Evolutionary conservation across 1,139 yeast species (phyloP).

Genomic region (Pichia sp.): DNA sequence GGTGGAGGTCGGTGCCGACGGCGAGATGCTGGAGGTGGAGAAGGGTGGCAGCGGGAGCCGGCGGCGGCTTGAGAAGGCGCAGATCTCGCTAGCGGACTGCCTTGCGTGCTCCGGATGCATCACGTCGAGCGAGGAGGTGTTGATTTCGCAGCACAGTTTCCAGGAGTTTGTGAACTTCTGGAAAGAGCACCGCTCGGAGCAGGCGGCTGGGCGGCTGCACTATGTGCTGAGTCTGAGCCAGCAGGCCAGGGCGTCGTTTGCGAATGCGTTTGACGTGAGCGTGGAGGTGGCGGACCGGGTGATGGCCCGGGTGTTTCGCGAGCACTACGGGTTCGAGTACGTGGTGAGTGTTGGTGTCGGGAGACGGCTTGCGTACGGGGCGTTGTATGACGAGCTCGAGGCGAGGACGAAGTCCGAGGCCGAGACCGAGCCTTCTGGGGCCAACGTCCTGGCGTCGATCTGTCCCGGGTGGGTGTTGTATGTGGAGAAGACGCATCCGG

Average conservation of each 20-base stretch:
- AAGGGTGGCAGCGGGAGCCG: not conserved
- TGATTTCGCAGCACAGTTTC: conserved; percentile 88
- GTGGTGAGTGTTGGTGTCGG: conserved; percentile 86
- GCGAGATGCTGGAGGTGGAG: not conserved
- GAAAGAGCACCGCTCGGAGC: conserved; percentile 28
- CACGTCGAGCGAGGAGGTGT: conserved; percentile 91
- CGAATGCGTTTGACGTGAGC: conserved; percentile 56
- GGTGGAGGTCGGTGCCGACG: conserved; percentile 54
- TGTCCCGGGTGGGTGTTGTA: conserved; percentile 98
- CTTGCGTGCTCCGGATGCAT: conserved; percentile 97
- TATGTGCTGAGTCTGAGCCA: conserved; percentile 83
- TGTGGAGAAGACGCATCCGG: conserved; percentile 93
- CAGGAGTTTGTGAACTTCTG: conserved; percentile 66
- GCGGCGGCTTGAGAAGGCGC: conserved; percentile 65
- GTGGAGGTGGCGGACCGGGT: conserved; percentile 58
- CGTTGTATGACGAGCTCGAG: conserved; percentile 46
- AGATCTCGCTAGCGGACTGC: conserved; percentile 87
- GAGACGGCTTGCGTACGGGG: conserved; percentile 61
- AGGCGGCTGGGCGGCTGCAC: conserved; percentile 30
- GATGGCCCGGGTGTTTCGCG: conserved; percentile 52
- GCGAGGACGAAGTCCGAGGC: conserved; percentile 2
- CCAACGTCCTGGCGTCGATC: conserved; percentile 57
- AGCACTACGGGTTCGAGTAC: conserved; percentile 62
- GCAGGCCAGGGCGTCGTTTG: conserved; percentile 79
- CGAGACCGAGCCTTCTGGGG: conserved; percentile 11